These are phyloP conservation scores for Solanum hybrid DNA, from an alignment of 305 asterid genomes.

Conservation along the genomic window DNA sequence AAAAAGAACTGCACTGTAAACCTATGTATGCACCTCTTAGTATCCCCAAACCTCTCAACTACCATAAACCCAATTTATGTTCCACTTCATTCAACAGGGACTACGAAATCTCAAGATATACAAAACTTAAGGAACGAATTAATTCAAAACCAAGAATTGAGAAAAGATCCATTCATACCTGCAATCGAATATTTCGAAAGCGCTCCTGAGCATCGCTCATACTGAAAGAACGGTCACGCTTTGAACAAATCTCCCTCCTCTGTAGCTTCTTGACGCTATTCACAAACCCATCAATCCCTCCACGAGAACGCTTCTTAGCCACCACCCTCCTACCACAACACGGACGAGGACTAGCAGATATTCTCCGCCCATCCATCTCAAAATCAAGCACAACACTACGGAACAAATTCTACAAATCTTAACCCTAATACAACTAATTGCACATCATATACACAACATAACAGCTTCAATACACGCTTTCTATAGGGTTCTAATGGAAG, in stretches of 20 bases:
- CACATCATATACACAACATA: constrained; percentile 12
- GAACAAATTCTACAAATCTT: constrained; percentile 17
- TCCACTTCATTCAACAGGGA: background rate
- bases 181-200: constrained; percentile 80
- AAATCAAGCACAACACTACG: constrained; percentile 13
- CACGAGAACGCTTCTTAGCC: constrained; percentile 85
- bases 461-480: constrained; percentile 13
- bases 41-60: background rate
- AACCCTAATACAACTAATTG: constrained; percentile 22
- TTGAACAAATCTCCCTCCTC: constrained; percentile 84
- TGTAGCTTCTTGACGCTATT: constrained; percentile 95
- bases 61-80: background rate
- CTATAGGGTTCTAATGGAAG: background rate
- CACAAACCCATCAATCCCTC: constrained; percentile 68
- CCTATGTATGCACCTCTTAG: background rate
- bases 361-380: constrained; percentile 82
- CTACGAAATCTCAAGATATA: background rate
- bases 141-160: background rate
- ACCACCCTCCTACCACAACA: constrained; percentile 86
- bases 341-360: constrained; percentile 91
- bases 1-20: background rate
- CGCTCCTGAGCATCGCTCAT: constrained; percentile 96
- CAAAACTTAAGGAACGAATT: background rate
- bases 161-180: constrained; percentile 31
- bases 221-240: constrained; percentile 78